These are phyloP conservation scores for Flaveria bidentis DNA, from an alignment of 129 eudicot genomes.

Conservation along the genomic window DNA sequence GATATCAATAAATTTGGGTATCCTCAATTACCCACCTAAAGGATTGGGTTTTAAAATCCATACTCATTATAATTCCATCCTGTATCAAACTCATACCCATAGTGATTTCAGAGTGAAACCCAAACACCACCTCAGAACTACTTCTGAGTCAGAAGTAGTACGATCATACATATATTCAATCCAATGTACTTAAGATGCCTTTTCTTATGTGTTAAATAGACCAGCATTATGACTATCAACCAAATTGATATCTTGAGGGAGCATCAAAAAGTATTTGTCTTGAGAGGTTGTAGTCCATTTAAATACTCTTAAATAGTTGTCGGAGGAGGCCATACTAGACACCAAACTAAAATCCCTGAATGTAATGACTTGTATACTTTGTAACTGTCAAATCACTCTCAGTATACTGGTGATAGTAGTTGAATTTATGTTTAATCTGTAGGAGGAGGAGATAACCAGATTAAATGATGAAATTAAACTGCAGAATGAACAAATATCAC, in stretches of 20 bases:
- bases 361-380: slow-evolving; percentile 36
- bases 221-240: slow-evolving; percentile 53
- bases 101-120: not conserved
- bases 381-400: not conserved
- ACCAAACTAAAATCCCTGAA: slow-evolving; percentile 50
- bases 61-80: not conserved
- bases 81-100: slow-evolving; percentile 3
- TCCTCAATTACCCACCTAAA: not conserved
- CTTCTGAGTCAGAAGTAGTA: too few relatives aligned
- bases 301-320: slow-evolving; percentile 61
- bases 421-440: slow-evolving; percentile 19
- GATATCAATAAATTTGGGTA: not conserved
- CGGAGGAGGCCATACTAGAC: slow-evolving; percentile 56
- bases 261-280: slow-evolving; percentile 71
- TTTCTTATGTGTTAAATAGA: slow-evolving; percentile 41
- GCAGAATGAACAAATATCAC: slow-evolving; percentile 68
- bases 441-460: slow-evolving; percentile 68
- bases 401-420: slow-evolving; percentile 12
- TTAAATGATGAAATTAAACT: slow-evolving; percentile 61
- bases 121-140: not conserved
- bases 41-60: not conserved
- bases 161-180: not conserved
- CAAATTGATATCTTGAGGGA: slow-evolving; percentile 77
- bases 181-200: not conserved
- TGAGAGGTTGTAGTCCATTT: slow-evolving; percentile 77